These are phyloP conservation scores for Calonectria naviculata DNA, from an alignment of 2,329 filamentous ascomycete genomes.

Conservation along the genomic window DNA sequence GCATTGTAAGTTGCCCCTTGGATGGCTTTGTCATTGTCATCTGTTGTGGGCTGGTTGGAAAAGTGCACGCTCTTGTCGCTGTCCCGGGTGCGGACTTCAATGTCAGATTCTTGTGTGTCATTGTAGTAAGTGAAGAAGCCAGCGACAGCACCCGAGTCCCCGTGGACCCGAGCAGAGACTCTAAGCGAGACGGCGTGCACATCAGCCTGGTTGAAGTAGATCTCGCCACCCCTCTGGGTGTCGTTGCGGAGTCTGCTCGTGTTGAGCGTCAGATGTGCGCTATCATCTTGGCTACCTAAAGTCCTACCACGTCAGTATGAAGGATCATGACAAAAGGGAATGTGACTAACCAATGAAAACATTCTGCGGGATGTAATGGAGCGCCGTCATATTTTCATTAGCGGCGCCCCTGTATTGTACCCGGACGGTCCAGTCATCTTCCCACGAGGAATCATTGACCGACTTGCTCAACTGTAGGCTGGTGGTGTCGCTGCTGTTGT, in stretches of 20 bases:
- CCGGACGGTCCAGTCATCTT: conserved; percentile 15
- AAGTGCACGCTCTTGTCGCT: conserved; percentile 14
- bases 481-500: neutral
- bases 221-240: conserved; percentile 20
- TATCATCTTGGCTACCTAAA: conserved; percentile 5
- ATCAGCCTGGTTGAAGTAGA: conserved; percentile 15
- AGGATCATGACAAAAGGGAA: neutral
- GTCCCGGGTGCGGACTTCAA: conserved; percentile 22
- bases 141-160: conserved; percentile 22
- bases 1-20: conserved; percentile 18
- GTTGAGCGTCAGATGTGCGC: conserved; percentile 15
- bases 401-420: conserved; percentile 7
- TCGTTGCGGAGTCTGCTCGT: conserved; percentile 20
- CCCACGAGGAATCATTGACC: conserved; percentile 17
- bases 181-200: conserved; percentile 17
- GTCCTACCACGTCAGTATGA: neutral
- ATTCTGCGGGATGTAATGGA: conserved; percentile 15
- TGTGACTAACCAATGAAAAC: conserved; percentile 18
- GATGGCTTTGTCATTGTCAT: conserved; percentile 14
- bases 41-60: conserved; percentile 18
- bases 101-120: conserved; percentile 32
- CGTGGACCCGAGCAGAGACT: conserved; percentile 22
- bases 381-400: conserved; percentile 12
- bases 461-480: conserved; percentile 11
- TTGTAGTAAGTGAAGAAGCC: conserved; percentile 32